Conservation (phyloP, 1,284 basidiomycete species). For the Marasmius sp. region DNA sequence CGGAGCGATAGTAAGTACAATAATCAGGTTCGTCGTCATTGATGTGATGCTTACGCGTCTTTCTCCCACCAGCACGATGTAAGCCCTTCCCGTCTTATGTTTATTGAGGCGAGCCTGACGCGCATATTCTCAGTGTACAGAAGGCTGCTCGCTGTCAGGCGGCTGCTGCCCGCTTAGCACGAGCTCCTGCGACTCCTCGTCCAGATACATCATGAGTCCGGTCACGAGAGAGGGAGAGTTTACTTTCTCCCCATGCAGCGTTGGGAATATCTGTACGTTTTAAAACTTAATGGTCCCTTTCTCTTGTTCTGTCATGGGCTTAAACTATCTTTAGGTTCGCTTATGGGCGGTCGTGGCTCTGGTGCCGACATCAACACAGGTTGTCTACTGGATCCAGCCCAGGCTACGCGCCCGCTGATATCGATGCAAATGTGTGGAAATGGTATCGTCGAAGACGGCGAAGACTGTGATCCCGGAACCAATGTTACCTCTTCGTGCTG, state of each 20-base stretch:
- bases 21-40: conserved; percentile 48
- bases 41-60: conserved; percentile 45
- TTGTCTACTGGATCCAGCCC: conserved; percentile 62
- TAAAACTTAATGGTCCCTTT: not conserved
- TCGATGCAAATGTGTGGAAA: conserved; percentile 78
- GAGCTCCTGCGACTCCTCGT: conserved; percentile 65
- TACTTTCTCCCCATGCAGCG: conserved; percentile 75
- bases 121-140: not conserved
- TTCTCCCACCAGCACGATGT: not conserved
- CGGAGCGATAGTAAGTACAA: conserved; percentile 64
- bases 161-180: conserved; percentile 76
- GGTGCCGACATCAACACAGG: conserved; percentile 49
- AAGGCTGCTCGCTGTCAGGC: not conserved
- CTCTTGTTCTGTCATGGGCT: not conserved
- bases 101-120: not conserved
- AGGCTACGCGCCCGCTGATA: conserved; percentile 41
- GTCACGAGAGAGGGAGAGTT: conserved; percentile 63
- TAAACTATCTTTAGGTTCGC: conserved; percentile 43
- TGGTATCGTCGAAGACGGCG: conserved; percentile 74
- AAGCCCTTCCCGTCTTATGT: not conserved
- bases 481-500: conserved; percentile 68
- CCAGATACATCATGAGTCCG: conserved; percentile 81
- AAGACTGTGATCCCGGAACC: conserved; percentile 60
- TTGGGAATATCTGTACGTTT: conserved; percentile 84
- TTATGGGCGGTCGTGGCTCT: conserved; percentile 42